Evolutionary conservation across 148 eudicot genomes (phyloP), one percentile per base, ranked within the genome.

Genomic region (Diospyros kaki): DNA sequence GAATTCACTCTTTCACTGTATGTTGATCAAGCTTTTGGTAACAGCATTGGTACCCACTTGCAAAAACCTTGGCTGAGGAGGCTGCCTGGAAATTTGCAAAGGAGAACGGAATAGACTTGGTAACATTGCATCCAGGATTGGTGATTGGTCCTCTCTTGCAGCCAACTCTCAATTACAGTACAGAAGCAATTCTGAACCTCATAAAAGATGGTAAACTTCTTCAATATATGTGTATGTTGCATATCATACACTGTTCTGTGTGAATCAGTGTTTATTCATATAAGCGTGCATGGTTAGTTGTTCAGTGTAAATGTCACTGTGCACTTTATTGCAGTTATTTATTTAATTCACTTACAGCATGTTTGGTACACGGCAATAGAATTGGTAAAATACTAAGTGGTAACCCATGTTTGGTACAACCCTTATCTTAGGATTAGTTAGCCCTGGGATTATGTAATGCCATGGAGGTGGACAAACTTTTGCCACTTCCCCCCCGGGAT

Each of bases 141-240:
- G 87, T 81, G 44, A 12, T 76, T n/a, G 87, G 87, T 62, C 87
- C 87, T 69, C 61, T 73, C 39, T 66, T 84, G n/a, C 87, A 84
- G 69, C 84, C 84, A 72, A 78, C 75, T 67, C 75, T 84, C 51
- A 81, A 84, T 71, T 0, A 41, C n/a, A 78, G 77, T 45, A 42
- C 71, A 10, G 63, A 74, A n/a, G 72, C 3, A 39, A 9, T 78
- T 52, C 74, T 81, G 14, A 58, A 73, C 45, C 10, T 84, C 38
- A 72, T 84, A 45, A 75, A n/a, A 55, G 58, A 72, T 8, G 87
- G 84, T 84, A 84, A 2, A 1, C 44, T 15, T 52, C 76, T 54
- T 14, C 65, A 15, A 68, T n/a, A 4, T 14, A 9, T 56, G 8
- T 14, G 74, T 6, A 15, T 41, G 42, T 8, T 41, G 18, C 6